Conservation (phyloP, 139 green algal species). For the Chlamydomonas incerta region DNA sequence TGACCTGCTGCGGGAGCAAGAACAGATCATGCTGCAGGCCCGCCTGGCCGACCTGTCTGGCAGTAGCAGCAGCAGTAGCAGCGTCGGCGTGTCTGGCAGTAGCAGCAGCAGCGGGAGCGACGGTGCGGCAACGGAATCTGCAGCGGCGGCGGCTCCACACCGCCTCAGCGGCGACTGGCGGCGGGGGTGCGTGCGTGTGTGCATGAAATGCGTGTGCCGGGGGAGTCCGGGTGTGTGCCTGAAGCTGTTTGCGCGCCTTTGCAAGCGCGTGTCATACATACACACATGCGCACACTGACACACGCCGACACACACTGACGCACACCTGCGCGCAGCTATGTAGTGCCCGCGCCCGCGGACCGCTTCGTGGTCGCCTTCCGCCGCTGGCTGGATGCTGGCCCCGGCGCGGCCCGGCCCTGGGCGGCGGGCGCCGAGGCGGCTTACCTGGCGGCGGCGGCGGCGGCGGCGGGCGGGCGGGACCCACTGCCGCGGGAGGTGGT, state of each 20-base stretch:
- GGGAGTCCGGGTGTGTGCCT: too few species aligned
- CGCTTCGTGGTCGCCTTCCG: constrained; percentile 8
- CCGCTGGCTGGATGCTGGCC: constrained; percentile 9
- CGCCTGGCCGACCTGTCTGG: neutral
- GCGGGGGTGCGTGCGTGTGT: neutral
- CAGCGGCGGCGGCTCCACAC: neutral
- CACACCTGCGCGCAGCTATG: neutral
- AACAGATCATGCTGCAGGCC: neutral
- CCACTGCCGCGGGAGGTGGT: constrained; percentile 7
- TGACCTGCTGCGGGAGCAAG: constrained; percentile 30
- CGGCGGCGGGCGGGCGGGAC: neutral
- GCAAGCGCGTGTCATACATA: too few species aligned
- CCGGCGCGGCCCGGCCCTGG: constrained; percentile 5
- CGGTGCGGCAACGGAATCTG: neutral
- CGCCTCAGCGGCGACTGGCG: neutral
- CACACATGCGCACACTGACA: too few species aligned
- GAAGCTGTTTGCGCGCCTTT: too few species aligned
- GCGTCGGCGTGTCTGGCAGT: neutral
- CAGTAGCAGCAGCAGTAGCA: neutral
- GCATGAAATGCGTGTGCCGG: too few species aligned
- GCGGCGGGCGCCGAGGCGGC: neutral
- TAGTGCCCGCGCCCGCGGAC: constrained; percentile 17
- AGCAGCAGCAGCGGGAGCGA: neutral
- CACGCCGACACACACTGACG: too few species aligned
- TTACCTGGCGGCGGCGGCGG: neutral